These are phyloP conservation scores for Euphrasia confusa DNA, from an alignment of 257 asterid species.

Conservation along the genomic window DNA sequence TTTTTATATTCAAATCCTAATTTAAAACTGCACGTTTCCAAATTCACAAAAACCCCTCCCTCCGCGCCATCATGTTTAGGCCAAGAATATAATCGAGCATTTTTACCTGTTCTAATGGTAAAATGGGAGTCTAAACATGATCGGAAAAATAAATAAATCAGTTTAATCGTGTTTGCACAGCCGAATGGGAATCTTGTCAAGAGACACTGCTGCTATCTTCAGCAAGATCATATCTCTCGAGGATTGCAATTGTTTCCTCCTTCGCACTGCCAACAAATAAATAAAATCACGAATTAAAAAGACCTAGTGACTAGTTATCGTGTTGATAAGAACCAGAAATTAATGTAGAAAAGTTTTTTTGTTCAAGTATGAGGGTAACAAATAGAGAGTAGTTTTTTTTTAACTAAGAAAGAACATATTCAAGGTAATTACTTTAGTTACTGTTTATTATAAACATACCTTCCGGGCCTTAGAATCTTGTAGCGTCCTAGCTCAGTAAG, in stretches of 20 bases:
- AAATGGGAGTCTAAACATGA: no score
- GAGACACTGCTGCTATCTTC: slow-evolving; percentile 35
- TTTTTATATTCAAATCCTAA: no score
- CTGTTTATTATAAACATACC: slow-evolving; percentile 32
- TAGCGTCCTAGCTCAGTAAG: slow-evolving; percentile 63
- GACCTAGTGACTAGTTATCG: neutral
- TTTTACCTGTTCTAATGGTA: no score
- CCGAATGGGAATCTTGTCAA: neutral
- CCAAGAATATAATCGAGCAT: no score
- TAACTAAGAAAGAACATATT: neutral
- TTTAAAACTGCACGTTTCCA: no score
- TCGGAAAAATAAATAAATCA: no score
- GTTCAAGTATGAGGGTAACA: neutral
- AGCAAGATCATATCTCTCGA: slow-evolving; percentile 40
- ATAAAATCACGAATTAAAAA: neutral
- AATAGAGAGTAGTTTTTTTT: no score
- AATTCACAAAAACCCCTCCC: no score
- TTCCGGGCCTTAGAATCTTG: slow-evolving; percentile 84
- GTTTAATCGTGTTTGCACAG: no score
- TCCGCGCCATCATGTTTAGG: no score
- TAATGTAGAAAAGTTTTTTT: no score
- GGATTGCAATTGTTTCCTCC: slow-evolving; percentile 59
- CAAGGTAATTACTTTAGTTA: neutral
- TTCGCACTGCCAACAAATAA: slow-evolving; percentile 48
- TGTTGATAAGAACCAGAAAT: neutral